Base-by-base conservation (phyloP, 352 stramenopile species). In the Blastocystis hominis region DNA sequence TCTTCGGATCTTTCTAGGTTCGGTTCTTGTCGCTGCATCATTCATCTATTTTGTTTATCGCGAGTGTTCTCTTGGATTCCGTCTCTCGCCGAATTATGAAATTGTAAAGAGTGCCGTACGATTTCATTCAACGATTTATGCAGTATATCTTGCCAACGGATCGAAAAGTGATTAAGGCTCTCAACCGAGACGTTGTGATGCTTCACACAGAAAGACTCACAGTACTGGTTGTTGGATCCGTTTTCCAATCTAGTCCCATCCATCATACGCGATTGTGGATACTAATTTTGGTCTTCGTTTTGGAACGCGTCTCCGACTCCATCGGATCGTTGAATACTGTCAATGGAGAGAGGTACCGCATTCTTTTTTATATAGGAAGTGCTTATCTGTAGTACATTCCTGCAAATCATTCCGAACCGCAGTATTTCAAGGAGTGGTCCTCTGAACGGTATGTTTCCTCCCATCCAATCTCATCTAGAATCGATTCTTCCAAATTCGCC, bases 81-180 rank as follows among this genome's bases (percentile, higher is more conserved):
- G n/a, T 64, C 53, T 84, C 15, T 17, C 50, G n/a, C 24, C 72
- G 50, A 40, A 68, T n/a, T 68, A 84, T 64, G 72, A 38, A 20
- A 64, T 84, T 66, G 17, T 84, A 4, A 38, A 47, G 47, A 53
- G 68, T 54, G 53, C 72, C 2, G 72, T 84, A 84, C 46, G 55
- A 36, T 38, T 15, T 68, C n/a, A 40, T 34, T 46, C 2, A 24
- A 30, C 10, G 3, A 42, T 46, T 34, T 46, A 17, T 17, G 50
- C 68, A 84, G 72, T 84, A 84, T 69, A 46, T 68, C 30, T 44
- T 84, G 13, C 72, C 50, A 34, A 68, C 72, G 68, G 72, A 84
- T 68, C 20, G 34, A 34, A 66, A 66, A n/a, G 72, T 84, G 34
- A 10, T 66, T 36, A 34, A 20, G 2, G 13, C 47, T 17, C 68